Evolutionary conservation across 2,329 filamentous ascomycete species (phyloP), one percentile per base, ranked within the genome.

Genomic region (Colletotrichum kahawae): DNA sequence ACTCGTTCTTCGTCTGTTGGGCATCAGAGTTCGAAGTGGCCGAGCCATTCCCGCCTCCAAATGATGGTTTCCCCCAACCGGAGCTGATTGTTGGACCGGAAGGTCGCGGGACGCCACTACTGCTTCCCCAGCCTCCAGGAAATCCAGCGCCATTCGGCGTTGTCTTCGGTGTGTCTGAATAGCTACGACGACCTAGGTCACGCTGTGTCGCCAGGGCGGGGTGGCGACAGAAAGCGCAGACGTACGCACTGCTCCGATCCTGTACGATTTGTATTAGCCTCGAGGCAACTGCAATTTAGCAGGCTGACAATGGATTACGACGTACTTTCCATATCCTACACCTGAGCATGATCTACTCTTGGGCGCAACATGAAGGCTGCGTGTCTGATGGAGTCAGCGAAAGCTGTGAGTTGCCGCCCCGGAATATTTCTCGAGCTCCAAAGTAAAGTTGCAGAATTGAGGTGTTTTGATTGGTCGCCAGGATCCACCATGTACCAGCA

Each of bases 191-290:
- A 14, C 64, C 51, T 38, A 60, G 21, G 27, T 56, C 38, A 64
- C 24, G 66, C 33, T 69, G 69, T 71, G 54, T 71, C 21, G 60
- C 21, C 14, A 68, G 68, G 63, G 73, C 63, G 51, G 69, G 71
- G 69, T 81, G 81, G 75, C 82, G 83, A 79, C 85, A 87, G 78
- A 82, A 79, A 64, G 83, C 80, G 83, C 85, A 87, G 66, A 87
- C 81, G 79, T 85, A 87, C 65, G 82, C 80, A 79, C 82, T 82
- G 78, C 81, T 79, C 75, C 81, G 83, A 78, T 82, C 81, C 85
- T 86, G 67, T 24, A 71, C 9, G 14, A 60, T 8, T 54, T 67
- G 60, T 68, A 63, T 78, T 66, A 79, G 69, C 34, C 36, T 16
- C 18, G 29, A 34, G 33, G 16, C 59, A 43, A n/a, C 33, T 13